Evolutionary conservation across 768 basidiomycete genomes (phyloP), one percentile per base, ranked within the genome.

Genomic region (Podaxis rugospora): DNA sequence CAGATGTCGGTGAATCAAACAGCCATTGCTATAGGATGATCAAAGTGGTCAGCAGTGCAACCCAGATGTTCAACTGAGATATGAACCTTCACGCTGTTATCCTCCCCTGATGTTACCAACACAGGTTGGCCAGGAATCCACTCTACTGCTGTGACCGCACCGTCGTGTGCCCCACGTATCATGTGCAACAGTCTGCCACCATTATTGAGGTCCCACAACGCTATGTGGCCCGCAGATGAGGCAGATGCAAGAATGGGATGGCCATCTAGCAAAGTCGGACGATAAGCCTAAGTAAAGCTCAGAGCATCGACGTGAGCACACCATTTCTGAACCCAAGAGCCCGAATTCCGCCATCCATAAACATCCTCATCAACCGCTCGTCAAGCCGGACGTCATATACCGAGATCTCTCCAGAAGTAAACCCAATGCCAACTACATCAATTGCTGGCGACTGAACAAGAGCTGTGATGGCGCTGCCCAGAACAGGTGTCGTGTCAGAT

Each of bases 91-190:
- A 99, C 83, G 66, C 93, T 92, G 71, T 99, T 99, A 69, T 98
- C 97, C 64, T 90, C 91, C 21, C 94, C 92, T 2, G 92, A 92
- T 36, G 87, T 95, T 62, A 98, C 81, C 51, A 99, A 76, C 11
- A 99, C 74, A 6, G 95, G 93, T 69, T 99, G 96, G 3, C 95
- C 91, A 2, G 93, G 87, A 5, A 98, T 83, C 94, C 95, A 99
- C 69, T 96, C 88, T 4, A 96, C 71, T 1, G 90, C 83, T 47
- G 86, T 87, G 25, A 98, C 83, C 1, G 87, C 82, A 16, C 90
- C 87, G 62, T 97, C 93, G 67, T 99, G 97, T 2, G 95, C 95
- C 28, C 89, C 92, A 40, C 89, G 84, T 40, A 95, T 75, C 68
- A 95, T 84, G 70, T 97, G 94, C 21, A 98, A 74, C 13, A 96